A percentile compares a stretch with the other conserved stretches of the same genome.
phyloP scores from a whole-genome alignment of 495 filamentous ascomycete species.

The Hamigera avellanea region DNA sequence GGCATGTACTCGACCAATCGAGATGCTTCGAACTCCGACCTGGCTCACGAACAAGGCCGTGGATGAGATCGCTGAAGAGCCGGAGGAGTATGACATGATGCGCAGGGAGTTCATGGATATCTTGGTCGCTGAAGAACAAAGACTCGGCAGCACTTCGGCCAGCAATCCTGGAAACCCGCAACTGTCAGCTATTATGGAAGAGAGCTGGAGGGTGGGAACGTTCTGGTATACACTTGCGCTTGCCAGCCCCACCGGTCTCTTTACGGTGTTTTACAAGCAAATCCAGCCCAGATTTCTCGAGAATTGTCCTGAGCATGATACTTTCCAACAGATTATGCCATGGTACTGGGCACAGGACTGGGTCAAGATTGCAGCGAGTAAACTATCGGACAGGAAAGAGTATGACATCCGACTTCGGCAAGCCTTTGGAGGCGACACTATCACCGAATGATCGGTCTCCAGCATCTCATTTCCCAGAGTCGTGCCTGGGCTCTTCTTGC shows the following conservation, averaged over 20 bases:
- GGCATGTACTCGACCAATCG: slow-evolving; percentile 22
- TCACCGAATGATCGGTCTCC: no score
- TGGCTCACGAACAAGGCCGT: slow-evolving; percentile 21
- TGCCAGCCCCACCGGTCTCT: slow-evolving; percentile 2
- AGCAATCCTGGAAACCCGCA: not conserved
- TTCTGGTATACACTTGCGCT: slow-evolving; percentile 6
- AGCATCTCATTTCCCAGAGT: no score
- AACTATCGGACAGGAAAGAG: slow-evolving; percentile 5
- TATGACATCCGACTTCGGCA: slow-evolving; percentile 6
- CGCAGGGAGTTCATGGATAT: slow-evolving; percentile 8
- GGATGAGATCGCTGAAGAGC: slow-evolving; percentile 8
- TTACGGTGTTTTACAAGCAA: slow-evolving; percentile 1
- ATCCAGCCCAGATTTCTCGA: slow-evolving; percentile 4
- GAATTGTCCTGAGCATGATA: slow-evolving; percentile 2
- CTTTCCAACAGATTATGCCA: slow-evolving; percentile 5
- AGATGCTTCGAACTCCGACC: slow-evolving; percentile 20
- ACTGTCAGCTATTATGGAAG: slow-evolving; percentile 1
- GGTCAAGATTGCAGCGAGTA: not conserved
- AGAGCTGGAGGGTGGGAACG: slow-evolving; percentile 1
- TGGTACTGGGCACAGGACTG: slow-evolving; percentile 8
- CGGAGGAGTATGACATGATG: slow-evolving; percentile 6
- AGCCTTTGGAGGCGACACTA: slow-evolving; percentile 3
- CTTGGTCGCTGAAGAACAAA: slow-evolving; percentile 7
- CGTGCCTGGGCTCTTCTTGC: no score
- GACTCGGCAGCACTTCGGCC: not conserved